Percentiles rank a stretch among this genome's conserved stretches.
Evolutionary conservation across 352 stramenopile species (phyloP).

Genomic region (Globisporangium paroecandrum): DNA sequence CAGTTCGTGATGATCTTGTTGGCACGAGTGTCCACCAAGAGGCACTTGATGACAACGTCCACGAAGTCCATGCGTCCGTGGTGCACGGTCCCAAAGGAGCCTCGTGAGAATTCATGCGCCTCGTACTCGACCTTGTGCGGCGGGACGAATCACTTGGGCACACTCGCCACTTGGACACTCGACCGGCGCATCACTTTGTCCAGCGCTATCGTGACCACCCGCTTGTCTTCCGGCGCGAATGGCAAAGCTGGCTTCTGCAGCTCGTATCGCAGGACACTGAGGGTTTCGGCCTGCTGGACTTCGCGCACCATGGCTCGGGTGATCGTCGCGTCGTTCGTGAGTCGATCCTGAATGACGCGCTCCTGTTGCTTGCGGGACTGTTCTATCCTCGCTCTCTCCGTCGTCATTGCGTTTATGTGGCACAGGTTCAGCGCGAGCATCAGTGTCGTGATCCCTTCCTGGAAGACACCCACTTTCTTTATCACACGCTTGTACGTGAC

Average conservation of each 20-base stretch:
- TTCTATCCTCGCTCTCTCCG: neutral
- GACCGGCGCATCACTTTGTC: conserved; percentile 6
- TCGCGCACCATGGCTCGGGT: neutral
- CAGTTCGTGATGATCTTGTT: neutral
- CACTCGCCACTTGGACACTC: neutral
- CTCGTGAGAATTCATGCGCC: neutral
- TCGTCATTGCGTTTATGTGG: neutral
- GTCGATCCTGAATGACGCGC: neutral
- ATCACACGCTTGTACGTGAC: neutral
- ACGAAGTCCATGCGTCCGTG: neutral
- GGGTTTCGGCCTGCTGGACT: neutral
- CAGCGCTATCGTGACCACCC: neutral
- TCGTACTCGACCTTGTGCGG: conserved; percentile 3
- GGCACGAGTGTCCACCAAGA: neutral
- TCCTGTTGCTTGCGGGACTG: neutral
- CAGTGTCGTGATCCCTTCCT: neutral
- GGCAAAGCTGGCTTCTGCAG: neutral
- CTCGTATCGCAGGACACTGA: conserved; percentile 6
- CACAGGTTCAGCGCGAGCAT: neutral
- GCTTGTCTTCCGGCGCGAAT: neutral
- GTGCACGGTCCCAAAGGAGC: conserved; percentile 7
- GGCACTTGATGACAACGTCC: conserved; percentile 11
- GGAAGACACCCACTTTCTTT: neutral
- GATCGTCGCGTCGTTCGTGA: conserved; percentile 9
- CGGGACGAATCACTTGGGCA: neutral